Evolutionary conservation across 2,329 filamentous ascomycete species (phyloP).

Genomic region (Plenodomus biglobosus): DNA sequence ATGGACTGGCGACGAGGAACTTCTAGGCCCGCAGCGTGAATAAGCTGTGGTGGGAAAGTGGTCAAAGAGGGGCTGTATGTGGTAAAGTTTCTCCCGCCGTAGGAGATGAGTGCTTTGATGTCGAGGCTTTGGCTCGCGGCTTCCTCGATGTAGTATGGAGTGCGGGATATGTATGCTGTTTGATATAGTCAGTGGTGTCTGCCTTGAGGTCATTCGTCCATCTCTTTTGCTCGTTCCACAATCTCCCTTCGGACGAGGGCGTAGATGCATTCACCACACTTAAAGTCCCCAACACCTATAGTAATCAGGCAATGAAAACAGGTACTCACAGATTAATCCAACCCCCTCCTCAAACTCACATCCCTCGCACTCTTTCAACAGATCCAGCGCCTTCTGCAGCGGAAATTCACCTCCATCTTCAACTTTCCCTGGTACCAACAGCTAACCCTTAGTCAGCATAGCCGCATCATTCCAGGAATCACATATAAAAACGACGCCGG

Average conservation of each 20-base stretch:
- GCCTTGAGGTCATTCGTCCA: not conserved
- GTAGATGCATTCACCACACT: not conserved
- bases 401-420: conserved; percentile 40
- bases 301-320: too few species aligned
- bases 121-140: conserved; percentile 23
- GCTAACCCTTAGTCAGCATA: conserved; percentile 44
- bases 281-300: too few species aligned
- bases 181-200: conserved; percentile 3
- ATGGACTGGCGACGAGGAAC: conserved; percentile 24
- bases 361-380: conserved; percentile 22
- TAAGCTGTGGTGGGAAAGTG: conserved; percentile 30
- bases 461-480: too few species aligned
- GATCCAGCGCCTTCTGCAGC: conserved; percentile 28
- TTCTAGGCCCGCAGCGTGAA: conserved; percentile 31
- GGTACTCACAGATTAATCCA: conserved; percentile 34
- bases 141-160: conserved; percentile 39
- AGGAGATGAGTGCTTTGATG: conserved; percentile 38
- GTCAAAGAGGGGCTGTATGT: conserved; percentile 21
- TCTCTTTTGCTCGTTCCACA: not conserved
- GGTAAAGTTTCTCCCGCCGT: conserved; percentile 32
- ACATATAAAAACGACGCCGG: too few species aligned
- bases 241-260: not conserved
- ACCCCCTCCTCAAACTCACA: conserved; percentile 32
- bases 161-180: conserved; percentile 35
- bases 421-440: conserved; percentile 44